Percentiles rank a stretch among this genome's conserved stretches.
These are phyloP conservation scores for Schoenoplectus tabernaemontani DNA, from an alignment of 202 grass and related monocot genomes.

Conservation along the genomic window DNA sequence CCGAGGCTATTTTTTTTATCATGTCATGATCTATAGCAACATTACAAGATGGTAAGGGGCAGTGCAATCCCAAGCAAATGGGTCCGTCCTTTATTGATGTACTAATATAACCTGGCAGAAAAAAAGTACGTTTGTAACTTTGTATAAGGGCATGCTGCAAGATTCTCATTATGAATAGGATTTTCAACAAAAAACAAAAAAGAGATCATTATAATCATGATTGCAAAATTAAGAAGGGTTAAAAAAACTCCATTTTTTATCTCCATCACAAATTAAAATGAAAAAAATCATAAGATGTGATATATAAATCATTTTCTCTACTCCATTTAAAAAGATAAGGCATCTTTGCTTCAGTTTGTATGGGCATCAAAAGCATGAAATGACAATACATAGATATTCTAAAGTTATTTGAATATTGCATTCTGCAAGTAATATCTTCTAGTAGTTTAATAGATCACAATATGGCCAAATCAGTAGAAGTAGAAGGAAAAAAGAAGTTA, in stretches of 20 bases:
- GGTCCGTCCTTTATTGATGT: slow-evolving; percentile 61
- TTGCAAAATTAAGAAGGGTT: background rate
- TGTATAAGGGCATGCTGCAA: background rate
- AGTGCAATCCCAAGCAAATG: slow-evolving; percentile 78
- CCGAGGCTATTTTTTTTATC: slow-evolving; percentile 57
- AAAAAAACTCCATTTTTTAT: background rate
- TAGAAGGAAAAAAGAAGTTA: no score
- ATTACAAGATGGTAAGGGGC: slow-evolving; percentile 76
- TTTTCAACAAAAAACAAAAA: background rate
- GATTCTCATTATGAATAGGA: background rate
- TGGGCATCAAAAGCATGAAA: background rate
- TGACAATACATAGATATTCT: background rate
- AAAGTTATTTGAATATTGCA: no score
- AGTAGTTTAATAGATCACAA: no score
- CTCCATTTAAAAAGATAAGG: no score
- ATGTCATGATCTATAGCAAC: slow-evolving; percentile 55
- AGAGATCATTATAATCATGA: no score
- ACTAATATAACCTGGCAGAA: slow-evolving; percentile 58
- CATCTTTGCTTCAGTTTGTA: background rate
- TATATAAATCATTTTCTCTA: no score
- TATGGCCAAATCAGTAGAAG: no score
- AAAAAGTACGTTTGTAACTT: slow-evolving; percentile 3
- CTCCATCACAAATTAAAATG: no score
- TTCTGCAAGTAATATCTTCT: no score
- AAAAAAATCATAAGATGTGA: no score